Evolutionary conservation across 2,329 filamentous ascomycete species (phyloP).

Genomic region (Dactylellina sp.): DNA sequence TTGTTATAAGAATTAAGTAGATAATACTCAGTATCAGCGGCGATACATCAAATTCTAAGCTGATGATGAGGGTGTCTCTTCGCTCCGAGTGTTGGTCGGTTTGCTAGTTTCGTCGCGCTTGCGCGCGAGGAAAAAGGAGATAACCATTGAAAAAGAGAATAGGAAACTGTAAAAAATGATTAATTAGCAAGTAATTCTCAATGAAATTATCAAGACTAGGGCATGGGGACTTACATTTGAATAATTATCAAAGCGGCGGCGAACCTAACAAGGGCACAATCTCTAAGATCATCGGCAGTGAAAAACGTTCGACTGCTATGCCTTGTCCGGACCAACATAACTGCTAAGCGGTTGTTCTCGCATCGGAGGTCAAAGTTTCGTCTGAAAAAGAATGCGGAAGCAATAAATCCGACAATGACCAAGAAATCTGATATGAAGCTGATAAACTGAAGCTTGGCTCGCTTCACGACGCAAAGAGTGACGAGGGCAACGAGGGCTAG

Average conservation of each 20-base stretch:
- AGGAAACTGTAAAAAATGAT: neutral
- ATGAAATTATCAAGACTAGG: neutral
- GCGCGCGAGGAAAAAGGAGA: too few relatives aligned
- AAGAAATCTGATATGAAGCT: neutral
- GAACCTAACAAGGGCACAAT: conserved; percentile 1
- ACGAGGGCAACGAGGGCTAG: neutral
- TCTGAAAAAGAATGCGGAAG: neutral
- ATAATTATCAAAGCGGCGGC: conserved; percentile 8
- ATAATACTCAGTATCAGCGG: too few relatives aligned
- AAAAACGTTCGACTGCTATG: neutral
- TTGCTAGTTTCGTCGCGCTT: too few relatives aligned
- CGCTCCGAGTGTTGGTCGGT: too few relatives aligned
- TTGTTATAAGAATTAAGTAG: too few relatives aligned
- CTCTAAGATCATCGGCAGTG: neutral
- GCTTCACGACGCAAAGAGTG: neutral
- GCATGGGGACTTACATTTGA: conserved; percentile 1
- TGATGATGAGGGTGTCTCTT: too few relatives aligned
- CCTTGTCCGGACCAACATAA: neutral
- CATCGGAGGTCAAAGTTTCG: conserved; percentile 3
- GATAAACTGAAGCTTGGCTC: conserved; percentile 1
- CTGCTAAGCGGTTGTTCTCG: neutral
- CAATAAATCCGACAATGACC: conserved; percentile 1
- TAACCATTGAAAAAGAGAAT: neutral
- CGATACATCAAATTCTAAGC: too few relatives aligned
- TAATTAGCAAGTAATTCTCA: neutral